Evolutionary conservation across 306 rosid species (phyloP), one percentile per base, ranked within the genome.

Genomic region (Rosa rugosa): DNA sequence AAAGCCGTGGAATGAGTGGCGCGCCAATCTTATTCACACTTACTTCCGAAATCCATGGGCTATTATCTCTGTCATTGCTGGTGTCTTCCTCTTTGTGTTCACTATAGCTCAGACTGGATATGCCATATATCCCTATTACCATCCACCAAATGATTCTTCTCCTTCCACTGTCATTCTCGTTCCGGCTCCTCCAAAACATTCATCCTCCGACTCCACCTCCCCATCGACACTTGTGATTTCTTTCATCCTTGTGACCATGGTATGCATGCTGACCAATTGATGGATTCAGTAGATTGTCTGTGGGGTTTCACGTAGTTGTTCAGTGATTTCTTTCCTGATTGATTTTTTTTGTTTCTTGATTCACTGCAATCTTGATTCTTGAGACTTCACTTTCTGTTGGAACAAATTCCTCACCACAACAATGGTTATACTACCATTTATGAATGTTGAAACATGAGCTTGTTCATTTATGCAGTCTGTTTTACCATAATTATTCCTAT

Each of bases 31-130:
- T 2, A 63, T 77, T 2, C 83, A 78, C 2, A 71, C 74, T 13
- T 81, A 77, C 23, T 78, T 84, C 63, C 50, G 79, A 27, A 78
- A 81, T 75, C 84, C 82, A n/a, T 80, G 87, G 84, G 67, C 87
- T 1, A 0, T 77, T 4, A 27, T 77, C 4, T 84, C 84, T 14
- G 9, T 84, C 11, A 0, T 68, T 34, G 85, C 75, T 1, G 83
- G 60, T 11, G 0, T 78, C 13, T 44, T 84, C 22, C 85, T 72
- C 9, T 84, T 84, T 11, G 78, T 75, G 31, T 66, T 75, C 62
- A 41, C 71, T 5, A 63, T 63, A 45, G 79, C 22, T 63, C 62
- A 75, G 60, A 75, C 71, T 4, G 71, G 60, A 11, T 75, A 63
- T 38, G 14, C 71, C 34, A 63, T 75, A 45, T 17, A 27, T 31